Evolutionary conservation across 2,329 filamentous ascomycete genomes (phyloP), one percentile per base, ranked within the genome.

Genomic region (Monosporascus cannonballus): DNA sequence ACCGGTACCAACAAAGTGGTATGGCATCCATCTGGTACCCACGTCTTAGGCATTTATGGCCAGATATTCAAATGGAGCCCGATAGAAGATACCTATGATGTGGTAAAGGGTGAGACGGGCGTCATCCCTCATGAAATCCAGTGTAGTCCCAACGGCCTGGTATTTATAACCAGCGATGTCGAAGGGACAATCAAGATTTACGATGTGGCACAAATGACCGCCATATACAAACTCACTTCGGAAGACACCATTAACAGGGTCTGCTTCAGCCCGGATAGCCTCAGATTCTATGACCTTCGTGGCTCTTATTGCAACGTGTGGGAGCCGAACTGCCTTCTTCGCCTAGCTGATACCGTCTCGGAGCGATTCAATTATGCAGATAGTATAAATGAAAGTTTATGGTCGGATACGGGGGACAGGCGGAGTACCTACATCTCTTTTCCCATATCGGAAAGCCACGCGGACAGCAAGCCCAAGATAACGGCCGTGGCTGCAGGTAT

Each of bases 1-100:
- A 53, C 44, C 2, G 55, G 54, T 11, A 49, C 47, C 3, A 51
- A 49, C 25, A 51, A 48, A 22, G 51, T 63, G 4, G 48, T 54
- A 0, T 64, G 62, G 61, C 56, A 62, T 53, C 60, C 62, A 2
- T 55, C 58, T 22, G 51, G 44, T 24, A 53, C 45, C 5, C 51
- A 60, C 6, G 30, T 65, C 1, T 39, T 65, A 24, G 61, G 62
- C 6, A 59, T 65, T 27, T 59, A 59, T 36, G 62, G 62, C 3
- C 39, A 52, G 34, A 54, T 64, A 18, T 64, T 65, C 51, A 63
- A 63, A 52, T 64, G 63, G 63, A 52, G 47, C 25, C 60, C 59
- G 2, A 22, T 52, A 17, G 56, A 62, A 15, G 50, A 60, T 22
- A 53, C 36, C 1, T 57, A 61, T 45, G 50, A 64, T 25, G 61